phyloP scores from a whole-genome alignment of 176 grass and related monocot genomes.

The Cocos nucifera region DNA sequence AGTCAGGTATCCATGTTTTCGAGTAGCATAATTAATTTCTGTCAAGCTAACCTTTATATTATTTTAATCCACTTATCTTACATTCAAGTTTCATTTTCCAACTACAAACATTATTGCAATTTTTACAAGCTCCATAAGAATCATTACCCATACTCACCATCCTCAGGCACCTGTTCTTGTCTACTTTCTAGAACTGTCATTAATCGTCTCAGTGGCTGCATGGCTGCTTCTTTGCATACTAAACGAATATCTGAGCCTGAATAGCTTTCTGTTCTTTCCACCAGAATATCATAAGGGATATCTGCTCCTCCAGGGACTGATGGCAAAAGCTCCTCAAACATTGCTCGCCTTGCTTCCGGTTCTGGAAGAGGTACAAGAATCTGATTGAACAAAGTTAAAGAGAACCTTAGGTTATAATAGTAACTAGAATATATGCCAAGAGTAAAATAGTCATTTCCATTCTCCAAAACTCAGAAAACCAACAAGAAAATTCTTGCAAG shows the following conservation, averaged over 20 bases:
- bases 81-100: no score
- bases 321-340: constrained; percentile 83
- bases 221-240: constrained; percentile 95
- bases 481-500: no score
- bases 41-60: no score
- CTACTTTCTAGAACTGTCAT: constrained; percentile 59
- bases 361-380: constrained; percentile 95
- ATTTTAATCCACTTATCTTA: no score
- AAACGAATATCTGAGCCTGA: constrained; percentile 94
- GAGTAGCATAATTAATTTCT: no score
- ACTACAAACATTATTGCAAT: no score
- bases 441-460: no score
- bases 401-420: neutral
- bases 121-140: no score
- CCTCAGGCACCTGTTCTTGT: constrained; percentile 36
- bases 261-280: constrained; percentile 81
- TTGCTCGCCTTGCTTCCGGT: constrained; percentile 74
- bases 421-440: no score
- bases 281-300: constrained; percentile 54
- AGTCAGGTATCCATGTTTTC: no score
- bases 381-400: constrained; percentile 24
- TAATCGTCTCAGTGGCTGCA: constrained; percentile 83
- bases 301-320: constrained; percentile 31
- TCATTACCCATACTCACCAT: constrained; percentile 46
- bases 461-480: no score